Evolutionary conservation across 441 rosid species (phyloP), one percentile per base, ranked within the genome.

Genomic region (Adansonia madagascariensis): DNA sequence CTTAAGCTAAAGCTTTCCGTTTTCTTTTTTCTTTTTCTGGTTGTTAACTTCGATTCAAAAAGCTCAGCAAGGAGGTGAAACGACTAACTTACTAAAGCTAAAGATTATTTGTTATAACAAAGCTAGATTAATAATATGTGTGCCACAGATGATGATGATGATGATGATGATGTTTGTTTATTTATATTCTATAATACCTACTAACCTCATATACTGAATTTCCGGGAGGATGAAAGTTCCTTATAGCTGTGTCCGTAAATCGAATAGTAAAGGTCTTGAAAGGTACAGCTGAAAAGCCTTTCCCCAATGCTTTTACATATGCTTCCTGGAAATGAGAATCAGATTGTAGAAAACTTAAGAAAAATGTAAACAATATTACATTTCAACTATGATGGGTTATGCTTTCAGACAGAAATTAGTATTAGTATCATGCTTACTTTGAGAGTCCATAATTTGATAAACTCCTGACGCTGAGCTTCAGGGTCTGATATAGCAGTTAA

Each of bases 291-390:
- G 98, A 94, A 80, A 96, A 92, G 72, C 98, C 98, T 85, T 80
- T 91, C 80, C 98, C 98, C 84, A 91, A 61, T 80, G 98, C 98
- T 85, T 96, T 94, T 71, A 92, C 97, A 83, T 92, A 96, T 62
- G 98, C 92, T 85, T 96, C 98, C 98, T 96, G 80, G 15, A 84
- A 67, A 31, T 22, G 73, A 74, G 80, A 80, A 66, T 14, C 50
- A 69, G 60, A 73, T 60, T 73, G 17, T 63, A 55, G 31, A 22
- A n/a, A 22, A 22, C 2, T 41, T n/a, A 39, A 27, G 35, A 61
- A 75, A 53, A 27, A 12, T 0, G 8, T 18, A 5, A 4, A 24
- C 27, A 24, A 10, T 43, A 9, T 1, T 31, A 62, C n/a, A 4
- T 27, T 3, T 60, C 27, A 24, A 24, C 27, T 24, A 24, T 24